phyloP scores from a whole-genome alignment of 2,329 filamentous ascomycete genomes.

The Sporothrix phasma region DNA sequence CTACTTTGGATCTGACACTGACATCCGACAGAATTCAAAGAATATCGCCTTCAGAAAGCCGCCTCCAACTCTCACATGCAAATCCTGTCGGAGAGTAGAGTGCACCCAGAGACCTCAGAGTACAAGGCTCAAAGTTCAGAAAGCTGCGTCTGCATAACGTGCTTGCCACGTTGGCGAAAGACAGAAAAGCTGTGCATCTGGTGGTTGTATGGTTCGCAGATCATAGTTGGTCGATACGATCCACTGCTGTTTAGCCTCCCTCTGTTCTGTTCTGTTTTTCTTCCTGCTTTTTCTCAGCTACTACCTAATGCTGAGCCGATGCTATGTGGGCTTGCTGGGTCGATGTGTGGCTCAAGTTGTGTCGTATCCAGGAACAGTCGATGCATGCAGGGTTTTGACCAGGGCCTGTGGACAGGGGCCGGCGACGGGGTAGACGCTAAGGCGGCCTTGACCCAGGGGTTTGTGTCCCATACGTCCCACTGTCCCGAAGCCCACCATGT shows the following conservation, averaged over 20 bases:
- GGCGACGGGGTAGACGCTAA: background rate
- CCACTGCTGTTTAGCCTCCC: background rate
- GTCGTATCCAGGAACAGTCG: background rate
- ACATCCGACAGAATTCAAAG: too few relatives aligned
- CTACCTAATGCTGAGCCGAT: too few relatives aligned
- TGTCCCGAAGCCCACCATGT: background rate
- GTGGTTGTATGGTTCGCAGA: background rate
- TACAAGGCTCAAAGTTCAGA: too few relatives aligned
- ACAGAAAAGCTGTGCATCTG: background rate
- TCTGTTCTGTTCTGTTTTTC: background rate
- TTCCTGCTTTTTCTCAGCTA: too few relatives aligned
- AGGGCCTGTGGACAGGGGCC: conserved; percentile 3
- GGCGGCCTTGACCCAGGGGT: background rate
- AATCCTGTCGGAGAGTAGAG: background rate
- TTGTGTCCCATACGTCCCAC: background rate
- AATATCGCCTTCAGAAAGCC: too few relatives aligned
- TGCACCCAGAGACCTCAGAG: background rate
- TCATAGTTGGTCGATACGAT: background rate
- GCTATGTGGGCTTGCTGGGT: background rate
- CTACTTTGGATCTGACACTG: background rate
- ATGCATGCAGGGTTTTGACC: background rate
- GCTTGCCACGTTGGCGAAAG: background rate
- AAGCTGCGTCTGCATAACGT: background rate
- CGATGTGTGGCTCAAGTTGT: background rate
- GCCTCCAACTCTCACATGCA: background rate